These are phyloP conservation scores for Plasmodium gaboni DNA, from an alignment of 169 alveolate species.

Conservation along the genomic window DNA sequence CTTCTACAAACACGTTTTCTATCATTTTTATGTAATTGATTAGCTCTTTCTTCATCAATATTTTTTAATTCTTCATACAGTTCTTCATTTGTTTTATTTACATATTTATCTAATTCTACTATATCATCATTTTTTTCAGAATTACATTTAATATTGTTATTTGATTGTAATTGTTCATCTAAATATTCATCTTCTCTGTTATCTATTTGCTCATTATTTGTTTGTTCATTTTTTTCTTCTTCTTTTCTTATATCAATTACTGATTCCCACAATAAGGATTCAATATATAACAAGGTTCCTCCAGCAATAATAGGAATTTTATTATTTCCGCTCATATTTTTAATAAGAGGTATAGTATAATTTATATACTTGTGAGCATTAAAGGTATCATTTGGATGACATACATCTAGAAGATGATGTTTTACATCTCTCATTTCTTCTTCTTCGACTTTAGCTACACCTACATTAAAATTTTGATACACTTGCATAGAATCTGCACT, in stretches of 20 bases:
- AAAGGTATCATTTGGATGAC: conserved; percentile 77
- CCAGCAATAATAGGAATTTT: conserved; percentile 82
- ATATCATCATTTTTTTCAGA: neutral
- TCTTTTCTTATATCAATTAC: conserved; percentile 48
- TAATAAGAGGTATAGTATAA: conserved; percentile 69
- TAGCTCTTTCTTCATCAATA: conserved; percentile 84
- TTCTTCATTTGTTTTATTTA: conserved; percentile 67
- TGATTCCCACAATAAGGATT: conserved; percentile 85
- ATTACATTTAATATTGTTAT: too few relatives aligned
- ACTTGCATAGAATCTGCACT: conserved; percentile 88
- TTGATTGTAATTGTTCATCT: too few relatives aligned
- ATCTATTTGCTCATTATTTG: too few relatives aligned
- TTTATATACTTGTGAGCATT: conserved; percentile 78
- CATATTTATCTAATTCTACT: conserved; percentile 15
- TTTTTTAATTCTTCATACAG: conserved; percentile 72
- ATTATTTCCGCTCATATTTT: conserved; percentile 28
- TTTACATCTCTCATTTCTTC: conserved; percentile 77
- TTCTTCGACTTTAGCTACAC: conserved; percentile 82
- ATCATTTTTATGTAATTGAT: conserved; percentile 81
- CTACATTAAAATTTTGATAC: conserved; percentile 81
- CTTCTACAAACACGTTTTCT: conserved; percentile 82
- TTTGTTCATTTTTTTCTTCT: neutral
- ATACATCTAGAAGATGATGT: conserved; percentile 81
- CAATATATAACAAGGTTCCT: conserved; percentile 84
- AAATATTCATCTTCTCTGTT: too few relatives aligned